Base-by-base conservation (phyloP, 306 rosid genomes). In the Corylus avellana region DNA sequence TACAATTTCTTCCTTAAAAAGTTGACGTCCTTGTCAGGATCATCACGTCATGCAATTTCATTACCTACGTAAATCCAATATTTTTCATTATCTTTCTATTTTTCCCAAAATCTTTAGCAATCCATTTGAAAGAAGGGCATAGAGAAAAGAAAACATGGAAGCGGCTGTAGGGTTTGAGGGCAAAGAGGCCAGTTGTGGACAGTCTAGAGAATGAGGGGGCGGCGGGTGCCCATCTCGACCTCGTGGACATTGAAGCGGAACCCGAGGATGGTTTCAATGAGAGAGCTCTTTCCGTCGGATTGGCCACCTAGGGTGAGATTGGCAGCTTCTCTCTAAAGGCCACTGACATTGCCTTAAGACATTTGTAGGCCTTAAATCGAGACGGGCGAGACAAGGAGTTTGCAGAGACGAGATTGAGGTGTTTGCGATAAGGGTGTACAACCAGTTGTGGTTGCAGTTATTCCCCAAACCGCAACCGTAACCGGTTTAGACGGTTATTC, bases 191-290 rank as follows among this genome's bases (percentile, higher is more conserved):
- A 22, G 25, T 95, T 97, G 80, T 92, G 98, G 72, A 92, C 84
- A 98, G 92, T 95, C 64, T 95, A 98, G 49, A 92, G 94, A 22
- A 92, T 90, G 79, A 92, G 93, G 5, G 98, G 98, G 29, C 98
- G 84, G 14, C 98, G 98, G 8, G 97, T 95, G 1, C 98, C 97
- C 96, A 95, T 95, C 84, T 95, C 98, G 32, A 95, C 98, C 79
- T 95, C 96, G 9, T 97, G 97, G 53, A 92, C 93, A 77, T 95
- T 95, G 92, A 95, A 95, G 0, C 97, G 93, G 79, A 95, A 95
- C 1, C 98, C 97, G 3, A 95, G 89, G 13, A 95, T 88, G 0
- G 97, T 97, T 77, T 95, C 97, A 0, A 94, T 83, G 77, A 94
- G 97, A 2, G 98, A 94, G 80, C 97, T 90, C 80, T 94, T 94